Evolutionary conservation across 352 stramenopile species (phyloP).

Genomic region (Globisporangium irregulare): DNA sequence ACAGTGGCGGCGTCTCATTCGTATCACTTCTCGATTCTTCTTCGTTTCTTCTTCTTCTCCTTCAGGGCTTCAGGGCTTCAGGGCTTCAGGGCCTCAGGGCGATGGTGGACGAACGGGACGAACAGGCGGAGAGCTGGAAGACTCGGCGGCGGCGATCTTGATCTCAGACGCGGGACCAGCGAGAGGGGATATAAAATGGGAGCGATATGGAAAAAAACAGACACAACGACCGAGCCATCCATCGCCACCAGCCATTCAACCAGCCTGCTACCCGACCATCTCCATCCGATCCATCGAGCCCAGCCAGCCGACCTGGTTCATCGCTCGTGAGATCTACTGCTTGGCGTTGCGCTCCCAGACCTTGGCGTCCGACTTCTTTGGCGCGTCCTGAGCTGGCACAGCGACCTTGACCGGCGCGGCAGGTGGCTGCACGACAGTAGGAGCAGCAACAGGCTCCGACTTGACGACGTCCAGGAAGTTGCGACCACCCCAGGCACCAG

Average conservation of each 20-base stretch:
- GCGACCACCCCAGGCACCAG: slow-evolving; percentile 73
- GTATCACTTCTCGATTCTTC: background rate
- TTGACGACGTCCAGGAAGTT: slow-evolving; percentile 87
- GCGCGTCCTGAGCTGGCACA: slow-evolving; percentile 4
- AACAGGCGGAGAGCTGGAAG: background rate
- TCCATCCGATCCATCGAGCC: slow-evolving; percentile 1
- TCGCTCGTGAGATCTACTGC: slow-evolving; percentile 8
- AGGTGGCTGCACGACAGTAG: slow-evolving; percentile 26
- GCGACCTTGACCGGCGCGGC: slow-evolving; percentile 30
- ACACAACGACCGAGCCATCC: background rate
- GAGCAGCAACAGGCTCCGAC: slow-evolving; percentile 36
- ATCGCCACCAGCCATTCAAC: background rate
- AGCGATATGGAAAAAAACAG: slow-evolving; percentile 5
- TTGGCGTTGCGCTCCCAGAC: slow-evolving; percentile 17
- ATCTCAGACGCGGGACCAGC: background rate
- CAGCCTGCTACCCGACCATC: background rate
- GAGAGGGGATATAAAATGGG: background rate
- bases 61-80: background rate
- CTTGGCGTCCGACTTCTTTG: slow-evolving; percentile 29
- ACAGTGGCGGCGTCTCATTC: too few species aligned
- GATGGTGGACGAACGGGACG: background rate
- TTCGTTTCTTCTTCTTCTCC: background rate
- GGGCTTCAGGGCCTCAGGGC: background rate
- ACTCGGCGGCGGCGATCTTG: background rate
- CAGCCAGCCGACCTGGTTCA: background rate